Conservation (phyloP, 768 basidiomycete species). For the Coprinopsis marcescibilis region DNA sequence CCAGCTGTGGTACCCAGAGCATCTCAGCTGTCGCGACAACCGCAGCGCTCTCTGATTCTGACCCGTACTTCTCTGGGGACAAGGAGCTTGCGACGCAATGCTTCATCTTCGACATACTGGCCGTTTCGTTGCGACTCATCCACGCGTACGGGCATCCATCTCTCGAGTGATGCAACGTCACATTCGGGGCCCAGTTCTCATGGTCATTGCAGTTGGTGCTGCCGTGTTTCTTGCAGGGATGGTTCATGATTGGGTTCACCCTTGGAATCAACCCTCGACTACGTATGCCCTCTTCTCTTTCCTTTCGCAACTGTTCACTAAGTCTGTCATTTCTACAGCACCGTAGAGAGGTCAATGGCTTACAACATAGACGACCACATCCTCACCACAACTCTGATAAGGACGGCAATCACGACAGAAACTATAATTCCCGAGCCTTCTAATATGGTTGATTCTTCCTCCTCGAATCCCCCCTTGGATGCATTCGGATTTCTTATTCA, state of each 20-base stretch:
- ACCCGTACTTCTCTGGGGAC: no score
- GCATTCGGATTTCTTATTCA: conserved; percentile 2
- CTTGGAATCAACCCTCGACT: no score
- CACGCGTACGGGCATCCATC: not conserved
- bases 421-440: not conserved
- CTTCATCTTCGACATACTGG: no score
- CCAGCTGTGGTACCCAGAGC: no score
- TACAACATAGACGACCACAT: not conserved
- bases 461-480: not conserved
- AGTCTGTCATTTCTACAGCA: not conserved
- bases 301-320: no score
- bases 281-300: no score
- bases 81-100: no score
- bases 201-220: not conserved
- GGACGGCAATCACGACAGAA: not conserved
- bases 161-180: not conserved
- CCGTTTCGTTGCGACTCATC: no score
- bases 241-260: not conserved
- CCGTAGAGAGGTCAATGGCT: not conserved
- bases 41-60: no score
- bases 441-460: not conserved
- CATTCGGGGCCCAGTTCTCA: not conserved
- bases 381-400: not conserved
- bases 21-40: no score
- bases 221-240: not conserved